These are phyloP conservation scores for Thalassiosira mediterranea DNA, from an alignment of 352 stramenopile species.

Conservation along the genomic window DNA sequence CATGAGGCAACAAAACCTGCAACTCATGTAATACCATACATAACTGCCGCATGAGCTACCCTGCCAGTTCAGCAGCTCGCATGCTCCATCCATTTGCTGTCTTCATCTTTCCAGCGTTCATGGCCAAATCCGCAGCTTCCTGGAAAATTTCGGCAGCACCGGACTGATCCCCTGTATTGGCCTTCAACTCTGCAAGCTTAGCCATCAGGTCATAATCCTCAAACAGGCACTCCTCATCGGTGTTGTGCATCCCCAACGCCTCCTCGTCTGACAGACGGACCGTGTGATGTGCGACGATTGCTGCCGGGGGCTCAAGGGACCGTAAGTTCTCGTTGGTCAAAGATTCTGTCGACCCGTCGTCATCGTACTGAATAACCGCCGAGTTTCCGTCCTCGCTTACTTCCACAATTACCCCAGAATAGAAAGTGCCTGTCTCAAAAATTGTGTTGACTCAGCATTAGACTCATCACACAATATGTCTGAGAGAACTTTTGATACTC, in stretches of 20 bases:
- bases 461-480: no score
- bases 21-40: no score
- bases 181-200: constrained; percentile 69
- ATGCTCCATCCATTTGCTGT: constrained; percentile 74
- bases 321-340: constrained; percentile 63
- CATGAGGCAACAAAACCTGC: no score
- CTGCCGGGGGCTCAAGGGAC: constrained; percentile 44
- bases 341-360: constrained; percentile 71
- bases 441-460: no score
- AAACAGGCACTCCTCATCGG: constrained; percentile 68
- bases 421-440: no score
- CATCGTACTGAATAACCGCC: constrained; percentile 68
- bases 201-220: constrained; percentile 69
- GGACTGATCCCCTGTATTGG: constrained; percentile 35
- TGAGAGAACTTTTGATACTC: no score
- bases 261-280: constrained; percentile 65
- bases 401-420: constrained; percentile 59
- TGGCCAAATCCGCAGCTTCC: constrained; percentile 64
- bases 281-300: constrained; percentile 30
- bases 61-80: constrained; percentile 59
- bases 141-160: constrained; percentile 59
- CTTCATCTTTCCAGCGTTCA: constrained; percentile 74
- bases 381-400: constrained; percentile 56
- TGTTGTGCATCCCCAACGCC: constrained; percentile 61
- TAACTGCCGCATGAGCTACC: constrained; percentile 10